These are phyloP conservation scores for Cutaneotrichosporon sp. DNA, from an alignment of 1,284 basidiomycete genomes.

Conservation along the genomic window DNA sequence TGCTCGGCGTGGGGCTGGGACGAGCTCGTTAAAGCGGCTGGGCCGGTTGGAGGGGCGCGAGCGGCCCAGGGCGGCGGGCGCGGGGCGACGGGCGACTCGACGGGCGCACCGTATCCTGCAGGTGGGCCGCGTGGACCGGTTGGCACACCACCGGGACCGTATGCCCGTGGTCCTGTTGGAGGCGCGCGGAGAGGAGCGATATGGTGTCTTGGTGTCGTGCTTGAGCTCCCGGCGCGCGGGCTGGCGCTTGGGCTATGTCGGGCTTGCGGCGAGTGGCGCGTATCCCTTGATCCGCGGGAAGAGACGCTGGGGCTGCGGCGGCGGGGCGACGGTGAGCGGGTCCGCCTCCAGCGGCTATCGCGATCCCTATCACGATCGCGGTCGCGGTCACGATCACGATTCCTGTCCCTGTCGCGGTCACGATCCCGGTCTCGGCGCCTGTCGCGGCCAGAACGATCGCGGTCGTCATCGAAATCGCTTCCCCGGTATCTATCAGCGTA, in stretches of 20 bases:
- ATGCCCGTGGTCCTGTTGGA: conserved; percentile 26
- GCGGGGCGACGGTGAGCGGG: conserved; percentile 4
- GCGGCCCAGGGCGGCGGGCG: conserved; percentile 2
- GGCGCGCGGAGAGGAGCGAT: conserved; percentile 15
- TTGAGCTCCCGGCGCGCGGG: conserved; percentile 25
- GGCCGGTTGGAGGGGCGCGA: background rate
- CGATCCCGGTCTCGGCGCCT: conserved; percentile 4
- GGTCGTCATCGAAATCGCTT: background rate
- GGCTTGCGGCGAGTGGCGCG: conserved; percentile 1
- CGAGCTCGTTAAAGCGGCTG: background rate
- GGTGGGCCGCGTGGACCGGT: conserved; percentile 4
- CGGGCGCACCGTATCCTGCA: background rate
- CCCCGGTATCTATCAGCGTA: conserved; percentile 11
- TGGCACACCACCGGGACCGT: conserved; percentile 8
- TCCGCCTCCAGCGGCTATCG: background rate
- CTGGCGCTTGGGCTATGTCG: conserved; percentile 5
- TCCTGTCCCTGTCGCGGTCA: conserved; percentile 5
- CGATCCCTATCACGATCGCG: conserved; percentile 3
- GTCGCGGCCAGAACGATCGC: too few relatives aligned
- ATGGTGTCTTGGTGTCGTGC: conserved; percentile 12
- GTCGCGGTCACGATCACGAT: conserved; percentile 3
- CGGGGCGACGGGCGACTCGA: background rate
- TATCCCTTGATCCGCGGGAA: background rate
- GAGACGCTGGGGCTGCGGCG: background rate
- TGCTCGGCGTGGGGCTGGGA: background rate